These are phyloP conservation scores for Leucocoprinus sp. DNA, from an alignment of 768 basidiomycete genomes.

Conservation along the genomic window DNA sequence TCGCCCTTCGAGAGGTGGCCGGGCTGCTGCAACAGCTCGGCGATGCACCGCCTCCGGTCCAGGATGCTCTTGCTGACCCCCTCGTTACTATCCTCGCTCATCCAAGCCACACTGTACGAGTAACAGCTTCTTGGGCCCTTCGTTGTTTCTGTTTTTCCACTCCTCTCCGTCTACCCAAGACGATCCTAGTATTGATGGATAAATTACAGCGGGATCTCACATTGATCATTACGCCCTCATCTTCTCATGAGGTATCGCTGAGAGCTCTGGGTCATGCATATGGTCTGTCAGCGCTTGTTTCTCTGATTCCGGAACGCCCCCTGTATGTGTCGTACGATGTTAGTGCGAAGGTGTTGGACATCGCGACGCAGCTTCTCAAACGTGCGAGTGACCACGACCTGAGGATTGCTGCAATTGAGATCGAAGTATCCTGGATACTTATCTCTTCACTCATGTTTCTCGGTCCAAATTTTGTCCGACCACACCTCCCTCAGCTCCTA, in stretches of 20 bases:
- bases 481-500: constrained; percentile 87
- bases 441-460: constrained; percentile 88
- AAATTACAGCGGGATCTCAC: constrained; percentile 79
- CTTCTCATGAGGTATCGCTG: constrained; percentile 58
- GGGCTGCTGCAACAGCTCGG: constrained; percentile 84
- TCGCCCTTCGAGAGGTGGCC: constrained; percentile 77
- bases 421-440: constrained; percentile 91
- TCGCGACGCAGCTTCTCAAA: constrained; percentile 85
- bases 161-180: constrained; percentile 75
- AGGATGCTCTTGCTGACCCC: constrained; percentile 84
- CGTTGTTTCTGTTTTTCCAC: constrained; percentile 88
- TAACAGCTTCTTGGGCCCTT: constrained; percentile 81
- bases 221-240: constrained; percentile 61
- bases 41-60: constrained; percentile 84
- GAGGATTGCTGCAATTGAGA: constrained; percentile 69
- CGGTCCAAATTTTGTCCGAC: constrained; percentile 87
- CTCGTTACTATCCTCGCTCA: constrained; percentile 80
- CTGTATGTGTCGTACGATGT: constrained; percentile 94
- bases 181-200: constrained; percentile 69
- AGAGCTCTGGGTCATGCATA: constrained; percentile 84
- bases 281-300: constrained; percentile 80
- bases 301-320: constrained; percentile 78
- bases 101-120: constrained; percentile 80
- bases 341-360: constrained; percentile 83
- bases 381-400: constrained; percentile 88